These are phyloP conservation scores for Xerocomellus amylosporus DNA, from an alignment of 768 basidiomycete species.

Conservation along the genomic window DNA sequence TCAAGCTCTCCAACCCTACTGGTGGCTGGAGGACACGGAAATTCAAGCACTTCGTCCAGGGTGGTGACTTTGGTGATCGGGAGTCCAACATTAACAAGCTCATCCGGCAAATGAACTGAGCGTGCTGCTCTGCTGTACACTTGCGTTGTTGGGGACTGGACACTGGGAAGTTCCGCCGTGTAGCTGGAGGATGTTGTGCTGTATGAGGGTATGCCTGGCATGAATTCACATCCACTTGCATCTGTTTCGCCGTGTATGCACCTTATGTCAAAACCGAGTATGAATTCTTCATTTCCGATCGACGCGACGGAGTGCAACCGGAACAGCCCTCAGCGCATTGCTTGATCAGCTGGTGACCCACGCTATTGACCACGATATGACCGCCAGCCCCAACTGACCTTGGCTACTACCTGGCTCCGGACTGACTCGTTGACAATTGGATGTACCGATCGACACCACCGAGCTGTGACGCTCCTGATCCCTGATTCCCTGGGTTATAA, in stretches of 20 bases:
- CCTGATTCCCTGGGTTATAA: neutral
- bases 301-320: no score
- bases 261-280: slow-evolving; percentile 27
- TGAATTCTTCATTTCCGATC: slow-evolving; percentile 15
- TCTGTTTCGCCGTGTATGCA: slow-evolving; percentile 27
- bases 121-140: neutral
- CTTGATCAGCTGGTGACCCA: no score
- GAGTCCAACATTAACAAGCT: slow-evolving; percentile 97
- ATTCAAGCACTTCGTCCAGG: slow-evolving; percentile 95
- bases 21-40: slow-evolving; percentile 98
- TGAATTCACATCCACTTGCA: slow-evolving; percentile 24
- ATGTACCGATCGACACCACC: slow-evolving; percentile 2
- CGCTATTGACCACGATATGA: neutral
- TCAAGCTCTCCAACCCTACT: slow-evolving; percentile 99
- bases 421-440: neutral
- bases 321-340: neutral
- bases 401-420: neutral
- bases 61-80: slow-evolving; percentile 97
- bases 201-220: slow-evolving; percentile 34
- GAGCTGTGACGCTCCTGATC: neutral
- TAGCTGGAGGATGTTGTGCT: slow-evolving; percentile 12
- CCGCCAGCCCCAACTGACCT: neutral
- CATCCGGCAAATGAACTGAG: slow-evolving; percentile 90
- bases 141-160: slow-evolving; percentile 3
- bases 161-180: neutral